phyloP scores from a whole-genome alignment of 495 filamentous ascomycete genomes.

The Penicillium alfredii region DNA sequence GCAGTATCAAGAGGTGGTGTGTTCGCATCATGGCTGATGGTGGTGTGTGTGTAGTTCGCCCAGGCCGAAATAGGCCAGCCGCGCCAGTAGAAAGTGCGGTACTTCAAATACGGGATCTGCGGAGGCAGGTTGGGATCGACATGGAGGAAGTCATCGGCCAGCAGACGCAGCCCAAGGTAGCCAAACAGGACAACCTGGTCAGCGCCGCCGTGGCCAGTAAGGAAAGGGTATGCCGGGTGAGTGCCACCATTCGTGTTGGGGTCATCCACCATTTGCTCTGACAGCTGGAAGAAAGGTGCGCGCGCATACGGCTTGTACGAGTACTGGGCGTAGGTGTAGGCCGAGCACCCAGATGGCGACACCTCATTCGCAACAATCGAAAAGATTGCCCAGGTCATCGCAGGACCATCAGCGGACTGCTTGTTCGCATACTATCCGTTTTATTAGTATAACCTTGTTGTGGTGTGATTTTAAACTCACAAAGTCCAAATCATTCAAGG shows the following conservation, averaged over 20 bases:
- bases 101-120: constrained; percentile 54
- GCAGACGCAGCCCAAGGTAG: constrained; percentile 54
- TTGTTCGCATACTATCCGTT: constrained; percentile 50
- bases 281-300: constrained; percentile 48
- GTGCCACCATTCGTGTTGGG: constrained; percentile 59
- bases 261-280: constrained; percentile 67
- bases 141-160: constrained; percentile 46
- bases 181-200: constrained; percentile 58
- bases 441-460: constrained; percentile 1
- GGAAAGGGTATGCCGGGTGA: constrained; percentile 59
- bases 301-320: constrained; percentile 50
- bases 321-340: constrained; percentile 58
- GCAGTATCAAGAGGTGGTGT: constrained; percentile 35
- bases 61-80: constrained; percentile 57
- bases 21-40: constrained; percentile 42
- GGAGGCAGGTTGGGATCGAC: constrained; percentile 56
- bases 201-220: constrained; percentile 61
- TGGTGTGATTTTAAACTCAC: constrained; percentile 21
- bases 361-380: constrained; percentile 54
- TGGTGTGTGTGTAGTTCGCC: constrained; percentile 63
- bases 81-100: constrained; percentile 66
- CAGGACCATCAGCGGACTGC: constrained; percentile 56
- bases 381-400: constrained; percentile 65
- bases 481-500: constrained; percentile 54
- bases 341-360: constrained; percentile 55